Percentiles rank a stretch among this genome's conserved stretches.
Conservation (phyloP, 495 filamentous ascomycete genomes). For the Xylaria curta region DNA sequence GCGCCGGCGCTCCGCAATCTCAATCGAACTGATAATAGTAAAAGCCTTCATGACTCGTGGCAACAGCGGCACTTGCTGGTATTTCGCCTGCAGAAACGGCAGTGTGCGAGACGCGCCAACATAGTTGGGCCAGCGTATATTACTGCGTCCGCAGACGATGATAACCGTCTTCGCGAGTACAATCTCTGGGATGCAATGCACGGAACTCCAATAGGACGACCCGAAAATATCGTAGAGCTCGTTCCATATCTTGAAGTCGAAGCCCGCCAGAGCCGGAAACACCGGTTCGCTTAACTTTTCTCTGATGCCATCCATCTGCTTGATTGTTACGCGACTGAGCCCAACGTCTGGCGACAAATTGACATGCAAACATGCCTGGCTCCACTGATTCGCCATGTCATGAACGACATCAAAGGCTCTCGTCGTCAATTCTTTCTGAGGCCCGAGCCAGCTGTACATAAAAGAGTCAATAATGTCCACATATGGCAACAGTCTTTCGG, state of each 20-base stretch:
- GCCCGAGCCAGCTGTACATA: slow-evolving; percentile 29
- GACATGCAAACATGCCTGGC: slow-evolving; percentile 18
- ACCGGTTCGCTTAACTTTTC: neutral
- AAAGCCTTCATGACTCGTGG: slow-evolving; percentile 6
- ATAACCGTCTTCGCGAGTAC: slow-evolving; percentile 30
- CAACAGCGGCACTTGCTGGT: neutral
- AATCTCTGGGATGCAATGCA: slow-evolving; percentile 33
- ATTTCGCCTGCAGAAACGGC: slow-evolving; percentile 24
- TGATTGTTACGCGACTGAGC: neutral
- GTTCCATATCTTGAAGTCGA: slow-evolving; percentile 23
- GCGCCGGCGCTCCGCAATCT: slow-evolving; percentile 26
- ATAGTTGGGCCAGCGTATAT: slow-evolving; percentile 32
- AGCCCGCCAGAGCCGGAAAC: neutral
- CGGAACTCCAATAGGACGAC: slow-evolving; percentile 29
- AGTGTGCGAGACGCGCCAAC: slow-evolving; percentile 30
- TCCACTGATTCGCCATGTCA: slow-evolving; percentile 29
- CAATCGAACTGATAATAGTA: slow-evolving; percentile 25
- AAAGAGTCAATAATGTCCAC: too few species aligned
- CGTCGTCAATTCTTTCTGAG: slow-evolving; percentile 24
- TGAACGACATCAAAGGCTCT: slow-evolving; percentile 31
- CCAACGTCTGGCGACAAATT: slow-evolving; percentile 24
- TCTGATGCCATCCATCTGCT: slow-evolving; percentile 25
- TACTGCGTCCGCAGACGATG: slow-evolving; percentile 33
- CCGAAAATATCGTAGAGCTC: slow-evolving; percentile 31
- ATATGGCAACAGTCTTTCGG: too few species aligned